Conservation (phyloP, 148 eudicot genomes). For the Suaeda aralocaspica region DNA sequence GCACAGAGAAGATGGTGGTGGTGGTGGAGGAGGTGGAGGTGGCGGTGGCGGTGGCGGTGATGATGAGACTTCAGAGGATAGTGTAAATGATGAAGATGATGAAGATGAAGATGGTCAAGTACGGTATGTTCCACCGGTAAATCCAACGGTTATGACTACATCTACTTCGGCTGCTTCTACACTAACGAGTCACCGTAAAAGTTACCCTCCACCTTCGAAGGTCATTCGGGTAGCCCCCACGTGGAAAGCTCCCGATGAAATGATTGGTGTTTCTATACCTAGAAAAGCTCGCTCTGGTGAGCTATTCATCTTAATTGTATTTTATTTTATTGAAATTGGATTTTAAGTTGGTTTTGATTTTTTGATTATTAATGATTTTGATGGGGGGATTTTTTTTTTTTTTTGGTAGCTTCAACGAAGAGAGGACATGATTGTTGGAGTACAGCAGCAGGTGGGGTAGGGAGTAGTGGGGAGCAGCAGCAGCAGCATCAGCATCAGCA, state of each 20-base stretch:
- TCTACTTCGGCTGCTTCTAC: constrained; percentile 26
- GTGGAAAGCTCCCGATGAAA: constrained; percentile 82
- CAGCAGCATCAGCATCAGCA: too few relatives aligned
- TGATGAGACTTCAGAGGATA: constrained; percentile 68
- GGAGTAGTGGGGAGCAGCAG: constrained; percentile 33
- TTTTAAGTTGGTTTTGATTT: not conserved
- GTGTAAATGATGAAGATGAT: constrained; percentile 70
- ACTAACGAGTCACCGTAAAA: constrained; percentile 50
- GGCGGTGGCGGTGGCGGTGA: constrained; percentile 31
- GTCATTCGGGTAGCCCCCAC: constrained; percentile 46
- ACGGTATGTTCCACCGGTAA: constrained; percentile 43
- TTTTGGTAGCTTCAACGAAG: constrained; percentile 71
- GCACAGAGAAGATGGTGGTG: constrained; percentile 25
- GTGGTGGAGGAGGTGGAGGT: constrained; percentile 38
- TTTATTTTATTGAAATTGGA: not conserved
- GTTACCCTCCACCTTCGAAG: constrained; percentile 57
- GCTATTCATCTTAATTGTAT: not conserved
- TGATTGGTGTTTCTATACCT: constrained; percentile 81
- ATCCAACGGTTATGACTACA: constrained; percentile 27
- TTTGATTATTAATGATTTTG: not conserved
- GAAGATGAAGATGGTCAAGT: constrained; percentile 49
- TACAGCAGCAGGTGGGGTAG: constrained; percentile 36
- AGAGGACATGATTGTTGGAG: constrained; percentile 71
- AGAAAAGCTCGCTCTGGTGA: constrained; percentile 90
- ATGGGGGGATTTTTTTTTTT: too few relatives aligned